Base-by-base conservation (phyloP, 2,329 filamentous ascomycete species). In the Ophiostoma piceae region DNA sequence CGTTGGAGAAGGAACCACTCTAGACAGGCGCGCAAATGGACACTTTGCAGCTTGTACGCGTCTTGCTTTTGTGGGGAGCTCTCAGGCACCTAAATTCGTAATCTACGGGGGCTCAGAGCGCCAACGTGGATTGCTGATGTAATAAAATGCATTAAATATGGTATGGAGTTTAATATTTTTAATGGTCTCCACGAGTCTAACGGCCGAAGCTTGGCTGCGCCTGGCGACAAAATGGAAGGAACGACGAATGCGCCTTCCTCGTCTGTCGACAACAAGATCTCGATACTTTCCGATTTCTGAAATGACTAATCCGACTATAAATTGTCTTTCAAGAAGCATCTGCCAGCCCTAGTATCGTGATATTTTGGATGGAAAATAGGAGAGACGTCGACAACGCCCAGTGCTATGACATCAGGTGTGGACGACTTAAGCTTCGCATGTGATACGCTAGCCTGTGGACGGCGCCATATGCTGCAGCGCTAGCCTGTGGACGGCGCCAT, bases 41-140 rank as follows among this genome's bases (percentile, higher is more conserved):
- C 57, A 62, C 57, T 62, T 62, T 62, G 57, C 57, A 62, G 57
- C 51, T 57, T 57, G 51, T 26, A 62, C 57, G 57, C 57, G 57
- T 62, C 12, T 9, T 16, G 57, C 51, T 62, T 62, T 60, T 60
- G 26, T 62, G 57, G 57, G 6, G 57, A 62, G 57, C 57, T 62
- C 51, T 26, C 12, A 3, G n/a, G 51, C 16, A 57, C 51, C 14
- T 57, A 57, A 57, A 57, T 57, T 22, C 51, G 22, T 41, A 41
- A 41, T 41, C 9, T 51, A 8, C 22, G 47, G 47, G 19, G 47
- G 47, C 47, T n/a, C 3, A 51, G 47, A 22, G 51, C 3, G 51
- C 22, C 22, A 32, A 60, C 54, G 54, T 60, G 26, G 54, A 9
- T 22, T 57, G 57, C 26, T 62, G 57, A 62, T 62, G 57, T 62